Evolutionary conservation across 2,329 filamentous ascomycete species (phyloP).

Genomic region (Aspergillus flavus): DNA sequence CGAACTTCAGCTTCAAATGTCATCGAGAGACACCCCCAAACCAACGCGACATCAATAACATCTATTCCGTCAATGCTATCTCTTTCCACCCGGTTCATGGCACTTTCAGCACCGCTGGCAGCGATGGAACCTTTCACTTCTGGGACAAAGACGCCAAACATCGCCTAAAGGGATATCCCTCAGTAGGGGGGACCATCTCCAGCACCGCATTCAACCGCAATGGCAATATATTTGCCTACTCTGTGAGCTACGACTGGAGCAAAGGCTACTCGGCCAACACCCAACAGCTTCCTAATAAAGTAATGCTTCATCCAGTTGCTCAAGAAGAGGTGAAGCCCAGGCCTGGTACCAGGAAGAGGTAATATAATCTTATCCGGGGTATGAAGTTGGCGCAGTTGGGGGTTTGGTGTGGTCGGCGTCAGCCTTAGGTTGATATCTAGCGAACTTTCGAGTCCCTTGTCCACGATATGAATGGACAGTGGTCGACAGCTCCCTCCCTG

Average conservation of each 20-base stretch:
- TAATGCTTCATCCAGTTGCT: constrained; percentile 78
- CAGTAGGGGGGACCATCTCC: constrained; percentile 83
- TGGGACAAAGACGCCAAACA: constrained; percentile 89
- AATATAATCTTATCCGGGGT: constrained; percentile 17
- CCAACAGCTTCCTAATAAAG: constrained; percentile 69
- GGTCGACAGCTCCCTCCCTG: background rate
- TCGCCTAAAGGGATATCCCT: constrained; percentile 83
- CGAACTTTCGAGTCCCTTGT: background rate
- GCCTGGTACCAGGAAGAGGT: constrained; percentile 49
- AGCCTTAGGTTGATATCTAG: constrained; percentile 4
- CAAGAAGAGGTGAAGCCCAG: constrained; percentile 65
- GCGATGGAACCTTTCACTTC: constrained; percentile 82
- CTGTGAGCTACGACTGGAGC: constrained; percentile 96
- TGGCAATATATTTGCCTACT: constrained; percentile 83
- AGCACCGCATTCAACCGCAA: constrained; percentile 87
- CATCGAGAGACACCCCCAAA: constrained; percentile 77
- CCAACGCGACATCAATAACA: constrained; percentile 73
- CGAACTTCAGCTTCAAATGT: constrained; percentile 99
- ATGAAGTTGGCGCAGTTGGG: constrained; percentile 14
- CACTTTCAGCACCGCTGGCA: constrained; percentile 96
- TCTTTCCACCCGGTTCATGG: constrained; percentile 96
- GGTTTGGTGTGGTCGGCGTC: constrained; percentile 9
- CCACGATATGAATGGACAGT: background rate
- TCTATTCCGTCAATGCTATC: constrained; percentile 95
- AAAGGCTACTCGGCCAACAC: constrained; percentile 91